A percentile compares a stretch with the other conserved stretches of the same genome.
Evolutionary conservation across 2,329 filamentous ascomycete species (phyloP).

Genomic region (Colletotrichum sp.): DNA sequence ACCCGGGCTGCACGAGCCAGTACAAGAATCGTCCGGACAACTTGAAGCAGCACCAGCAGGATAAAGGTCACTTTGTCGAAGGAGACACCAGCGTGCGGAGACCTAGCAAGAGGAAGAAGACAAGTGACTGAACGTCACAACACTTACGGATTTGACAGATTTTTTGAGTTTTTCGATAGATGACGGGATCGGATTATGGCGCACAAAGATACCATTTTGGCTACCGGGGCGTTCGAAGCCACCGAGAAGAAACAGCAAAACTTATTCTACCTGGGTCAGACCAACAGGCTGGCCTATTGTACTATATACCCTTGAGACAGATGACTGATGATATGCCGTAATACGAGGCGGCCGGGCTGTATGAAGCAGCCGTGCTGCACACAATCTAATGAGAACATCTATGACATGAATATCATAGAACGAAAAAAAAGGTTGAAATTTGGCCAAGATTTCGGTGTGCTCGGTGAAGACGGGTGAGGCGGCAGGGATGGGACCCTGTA

Average conservation of each 20-base stretch:
- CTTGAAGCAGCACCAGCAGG: conserved; percentile 59
- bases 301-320: neutral
- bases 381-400: neutral
- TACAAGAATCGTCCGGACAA: conserved; percentile 63
- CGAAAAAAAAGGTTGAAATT: neutral
- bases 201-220: neutral
- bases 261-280: neutral
- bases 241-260: neutral
- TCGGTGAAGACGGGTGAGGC: neutral
- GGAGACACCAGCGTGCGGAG: conserved; percentile 37
- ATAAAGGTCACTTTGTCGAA: conserved; percentile 60
- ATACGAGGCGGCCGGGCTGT: neutral
- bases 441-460: neutral
- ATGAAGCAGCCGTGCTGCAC: neutral
- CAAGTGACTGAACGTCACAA: conserved; percentile 28
- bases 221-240: neutral
- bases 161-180: neutral
- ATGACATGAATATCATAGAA: neutral
- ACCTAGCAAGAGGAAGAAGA: conserved; percentile 52
- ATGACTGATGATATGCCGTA: neutral
- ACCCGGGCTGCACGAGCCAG: conserved; percentile 57
- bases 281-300: neutral
- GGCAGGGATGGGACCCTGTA: conserved; percentile 7
- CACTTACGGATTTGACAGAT: neutral
- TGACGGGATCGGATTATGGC: neutral